Evolutionary conservation across 441 rosid genomes (phyloP), one percentile per base, ranked within the genome.

Genomic region (Kokia cookei): DNA sequence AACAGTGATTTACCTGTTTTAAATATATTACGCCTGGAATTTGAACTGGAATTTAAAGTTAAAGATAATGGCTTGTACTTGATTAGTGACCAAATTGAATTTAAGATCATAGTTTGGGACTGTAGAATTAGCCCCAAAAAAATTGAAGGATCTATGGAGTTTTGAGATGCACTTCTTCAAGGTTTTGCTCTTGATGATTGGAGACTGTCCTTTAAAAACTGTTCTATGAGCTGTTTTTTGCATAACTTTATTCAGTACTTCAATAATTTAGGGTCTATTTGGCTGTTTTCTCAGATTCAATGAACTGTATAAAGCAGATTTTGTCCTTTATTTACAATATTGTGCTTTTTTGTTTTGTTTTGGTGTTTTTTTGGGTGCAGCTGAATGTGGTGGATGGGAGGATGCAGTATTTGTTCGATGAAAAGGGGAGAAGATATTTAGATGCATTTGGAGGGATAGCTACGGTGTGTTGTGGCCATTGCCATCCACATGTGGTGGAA

Each of bases 371-470:
- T 50, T n/a, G 50, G 13, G 62, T 35, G 13, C 86, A 95, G 99
- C 51, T 95, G 73, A 86, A 89, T 82, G 75, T 96, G 62, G 99
- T 93, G 72, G 97, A 88, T 42, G 99, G 97, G 77, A 96, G 81
- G 94, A 88, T 84, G 97, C 99, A 96, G 85, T 96, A 96, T 74
- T 74, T 96, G 79, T 96, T 83, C 83, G 99, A 96, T 75, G 95
- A 87, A 71, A 83, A 78, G 7, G 99, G 99, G 1, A 82, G 92
- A 5, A 83, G 99, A 74, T 96, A 86, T 68, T 81, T 96, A 3
- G 99, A 96, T 53, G 98, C 86, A 4, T 96, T 96, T 32, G 97
- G 92, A 14, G 99, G 99, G 60, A 96, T 96, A 57, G 99, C 98
- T 13, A 90, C 93, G 67, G 99, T 93, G 76, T 83, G 84, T 24